A percentile compares a stretch with the other conserved stretches of the same genome.
Conservation (phyloP, 2,329 filamentous ascomycete species). For the Exophiala aquamarina region DNA sequence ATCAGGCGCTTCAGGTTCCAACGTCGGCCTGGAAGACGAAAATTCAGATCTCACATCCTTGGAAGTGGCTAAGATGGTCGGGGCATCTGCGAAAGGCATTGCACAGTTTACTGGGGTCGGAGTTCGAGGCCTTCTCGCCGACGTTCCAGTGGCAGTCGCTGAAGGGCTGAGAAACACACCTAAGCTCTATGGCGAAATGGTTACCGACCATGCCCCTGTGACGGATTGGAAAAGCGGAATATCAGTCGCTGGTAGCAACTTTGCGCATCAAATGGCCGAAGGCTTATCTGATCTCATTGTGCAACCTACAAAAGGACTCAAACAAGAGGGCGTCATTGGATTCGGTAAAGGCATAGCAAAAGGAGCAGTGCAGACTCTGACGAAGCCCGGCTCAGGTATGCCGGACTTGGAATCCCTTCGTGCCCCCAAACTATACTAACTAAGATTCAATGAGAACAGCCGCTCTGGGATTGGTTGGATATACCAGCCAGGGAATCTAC, state of each 20-base stretch:
- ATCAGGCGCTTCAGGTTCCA: neutral
- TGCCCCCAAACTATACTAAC: conserved; percentile 2
- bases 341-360: conserved; percentile 37
- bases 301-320: conserved; percentile 33
- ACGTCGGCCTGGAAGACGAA: neutral
- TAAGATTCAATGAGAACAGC: conserved; percentile 27
- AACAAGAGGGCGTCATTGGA: conserved; percentile 34
- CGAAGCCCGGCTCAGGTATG: conserved; percentile 1
- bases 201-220: conserved; percentile 34
- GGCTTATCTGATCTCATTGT: conserved; percentile 34
- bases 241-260: conserved; percentile 34
- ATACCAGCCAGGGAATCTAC: conserved; percentile 34
- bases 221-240: conserved; percentile 36
- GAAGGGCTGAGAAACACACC: conserved; percentile 39
- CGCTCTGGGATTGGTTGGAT: conserved; percentile 32
- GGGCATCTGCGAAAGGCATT: conserved; percentile 27
- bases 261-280: conserved; percentile 34
- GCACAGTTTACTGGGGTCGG: conserved; percentile 30
- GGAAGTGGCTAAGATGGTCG: conserved; percentile 10
- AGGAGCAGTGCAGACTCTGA: conserved; percentile 24
- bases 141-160: conserved; percentile 37
- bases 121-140: conserved; percentile 36
- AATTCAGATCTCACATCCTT: neutral
- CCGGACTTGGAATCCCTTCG: neutral
- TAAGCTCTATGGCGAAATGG: conserved; percentile 38